These are phyloP conservation scores for Lachnellula arida DNA, from an alignment of 2,329 filamentous ascomycete genomes.

Conservation along the genomic window DNA sequence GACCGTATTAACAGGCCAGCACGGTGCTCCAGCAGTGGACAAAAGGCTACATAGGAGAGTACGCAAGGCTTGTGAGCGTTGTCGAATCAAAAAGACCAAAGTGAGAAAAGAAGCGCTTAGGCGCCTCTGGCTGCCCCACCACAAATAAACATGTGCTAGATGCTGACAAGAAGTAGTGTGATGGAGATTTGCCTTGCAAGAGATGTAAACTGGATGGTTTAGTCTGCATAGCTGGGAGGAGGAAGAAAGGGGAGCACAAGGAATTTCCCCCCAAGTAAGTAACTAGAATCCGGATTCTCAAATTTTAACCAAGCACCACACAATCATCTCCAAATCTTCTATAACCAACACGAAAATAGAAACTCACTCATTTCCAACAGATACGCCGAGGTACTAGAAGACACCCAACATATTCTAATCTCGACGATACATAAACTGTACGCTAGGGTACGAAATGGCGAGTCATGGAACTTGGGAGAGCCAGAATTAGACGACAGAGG, in stretches of 20 bases:
- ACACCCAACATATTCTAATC: background rate
- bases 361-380: background rate
- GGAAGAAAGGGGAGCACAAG: conserved; percentile 55
- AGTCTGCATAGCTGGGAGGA: conserved; percentile 55
- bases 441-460: background rate
- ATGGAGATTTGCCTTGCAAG: conserved; percentile 60
- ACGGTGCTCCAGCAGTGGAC: conserved; percentile 41
- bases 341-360: background rate
- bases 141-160: background rate
- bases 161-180: conserved; percentile 40
- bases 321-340: background rate
- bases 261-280: background rate
- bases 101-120: conserved; percentile 30
- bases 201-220: conserved; percentile 60
- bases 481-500: background rate
- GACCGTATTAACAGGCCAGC: too few relatives aligned
- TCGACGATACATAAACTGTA: background rate
- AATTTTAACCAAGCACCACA: background rate
- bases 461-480: background rate
- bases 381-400: background rate
- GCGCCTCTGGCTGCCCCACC: background rate
- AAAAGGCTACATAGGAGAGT: conserved; percentile 54
- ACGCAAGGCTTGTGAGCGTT: conserved; percentile 61
- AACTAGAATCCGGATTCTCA: background rate
- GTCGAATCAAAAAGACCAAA: conserved; percentile 65